phyloP scores from a whole-genome alignment of 345 rosid genomes.

The Laguncularia racemosa region DNA sequence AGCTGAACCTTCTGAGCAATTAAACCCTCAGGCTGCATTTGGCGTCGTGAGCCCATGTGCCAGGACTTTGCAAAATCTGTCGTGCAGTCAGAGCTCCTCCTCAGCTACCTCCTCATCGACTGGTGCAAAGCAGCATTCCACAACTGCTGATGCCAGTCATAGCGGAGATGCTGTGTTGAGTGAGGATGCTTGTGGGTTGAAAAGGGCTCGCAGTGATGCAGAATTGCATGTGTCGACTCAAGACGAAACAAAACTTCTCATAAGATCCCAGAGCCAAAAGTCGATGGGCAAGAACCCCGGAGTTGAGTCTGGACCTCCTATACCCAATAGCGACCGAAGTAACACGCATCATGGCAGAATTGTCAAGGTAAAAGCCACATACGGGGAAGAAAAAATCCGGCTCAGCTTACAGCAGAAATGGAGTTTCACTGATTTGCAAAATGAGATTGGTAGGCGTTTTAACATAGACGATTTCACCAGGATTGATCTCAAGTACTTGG shows the following conservation, averaged over 20 bases:
- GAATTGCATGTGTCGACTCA: constrained; percentile 31
- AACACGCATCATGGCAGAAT: constrained; percentile 9
- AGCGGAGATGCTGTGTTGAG: constrained; percentile 12
- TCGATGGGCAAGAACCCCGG: constrained; percentile 31
- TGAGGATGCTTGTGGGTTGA: constrained; percentile 26
- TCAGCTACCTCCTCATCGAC: constrained; percentile 56
- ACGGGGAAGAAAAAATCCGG: constrained; percentile 59
- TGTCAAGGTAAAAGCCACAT: constrained; percentile 54
- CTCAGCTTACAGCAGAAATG: constrained; percentile 46
- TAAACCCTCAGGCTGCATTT: constrained; percentile 26
- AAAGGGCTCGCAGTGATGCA: constrained; percentile 46
- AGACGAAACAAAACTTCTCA: constrained; percentile 32
- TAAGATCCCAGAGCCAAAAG: constrained; percentile 59
- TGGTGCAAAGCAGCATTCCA: constrained; percentile 36
- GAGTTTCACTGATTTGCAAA: constrained; percentile 42
- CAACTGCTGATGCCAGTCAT: constrained; percentile 13
- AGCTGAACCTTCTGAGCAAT: constrained; percentile 19
- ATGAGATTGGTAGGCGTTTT: constrained; percentile 55
- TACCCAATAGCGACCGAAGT: constrained; percentile 13
- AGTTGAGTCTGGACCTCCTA: constrained; percentile 25
- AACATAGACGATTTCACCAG: constrained; percentile 32
- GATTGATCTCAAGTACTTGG: constrained; percentile 56
- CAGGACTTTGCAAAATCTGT: constrained; percentile 45
- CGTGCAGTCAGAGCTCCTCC: constrained; percentile 71
- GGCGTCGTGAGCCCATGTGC: constrained; percentile 24